A percentile compares a stretch with the other conserved stretches of the same genome.
These are phyloP conservation scores for Neocatenulostroma microsporum DNA, from an alignment of 2,329 filamentous ascomycete species.

Conservation along the genomic window DNA sequence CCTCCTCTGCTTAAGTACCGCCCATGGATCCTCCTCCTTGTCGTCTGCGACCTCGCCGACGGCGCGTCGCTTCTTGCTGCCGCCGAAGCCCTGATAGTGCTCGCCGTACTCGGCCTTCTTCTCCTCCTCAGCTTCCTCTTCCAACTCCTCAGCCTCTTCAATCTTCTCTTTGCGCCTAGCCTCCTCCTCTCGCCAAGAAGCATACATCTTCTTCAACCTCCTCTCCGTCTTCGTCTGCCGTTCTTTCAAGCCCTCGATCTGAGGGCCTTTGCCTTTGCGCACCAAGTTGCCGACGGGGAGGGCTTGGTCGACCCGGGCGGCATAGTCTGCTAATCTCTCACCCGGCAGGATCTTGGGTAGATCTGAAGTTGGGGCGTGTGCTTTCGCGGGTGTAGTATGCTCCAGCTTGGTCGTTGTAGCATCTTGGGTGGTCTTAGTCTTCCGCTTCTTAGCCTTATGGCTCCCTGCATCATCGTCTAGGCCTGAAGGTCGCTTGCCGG, in stretches of 20 bases:
- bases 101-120: conserved; percentile 57
- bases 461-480: conserved; percentile 58
- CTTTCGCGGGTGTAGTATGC: conserved; percentile 9
- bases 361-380: conserved; percentile 22
- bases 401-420: conserved; percentile 1
- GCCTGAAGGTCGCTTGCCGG: conserved; percentile 52
- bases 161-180: conserved; percentile 70
- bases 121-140: conserved; percentile 54
- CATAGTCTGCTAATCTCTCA: conserved; percentile 75
- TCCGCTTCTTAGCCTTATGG: conserved; percentile 33
- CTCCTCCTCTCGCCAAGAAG: conserved; percentile 64
- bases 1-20: conserved; percentile 59
- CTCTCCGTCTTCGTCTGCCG: conserved; percentile 75
- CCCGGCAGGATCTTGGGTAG: conserved; percentile 69
- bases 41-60: conserved; percentile 24
- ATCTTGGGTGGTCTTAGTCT: conserved; percentile 12
- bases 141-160: conserved; percentile 60
- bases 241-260: conserved; percentile 58
- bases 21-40: conserved; percentile 67
- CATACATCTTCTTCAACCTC: conserved; percentile 57
- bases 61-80: conserved; percentile 35
- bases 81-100: conserved; percentile 40
- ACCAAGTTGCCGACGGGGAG: conserved; percentile 65
- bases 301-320: conserved; percentile 72
- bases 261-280: conserved; percentile 54